phyloP scores from a whole-genome alignment of 768 basidiomycete species.

The Panaeolus cyanescens region DNA sequence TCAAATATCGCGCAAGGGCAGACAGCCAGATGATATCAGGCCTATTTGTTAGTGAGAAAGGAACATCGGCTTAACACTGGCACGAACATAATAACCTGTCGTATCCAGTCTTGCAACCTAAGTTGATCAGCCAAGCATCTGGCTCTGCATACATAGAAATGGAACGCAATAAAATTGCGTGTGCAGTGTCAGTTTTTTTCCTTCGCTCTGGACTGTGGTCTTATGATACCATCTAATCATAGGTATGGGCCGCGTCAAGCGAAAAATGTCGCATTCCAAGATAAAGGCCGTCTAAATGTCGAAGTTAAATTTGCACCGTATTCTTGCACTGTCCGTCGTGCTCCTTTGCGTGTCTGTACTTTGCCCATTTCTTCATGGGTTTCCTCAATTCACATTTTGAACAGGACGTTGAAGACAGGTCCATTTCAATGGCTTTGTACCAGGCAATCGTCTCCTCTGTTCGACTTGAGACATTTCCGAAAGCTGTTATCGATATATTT shows the following conservation, averaged over 20 bases:
- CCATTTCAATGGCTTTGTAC: conserved; percentile 79
- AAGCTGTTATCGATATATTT: conserved; percentile 91
- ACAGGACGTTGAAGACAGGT: conserved; percentile 93
- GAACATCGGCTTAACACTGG: neutral
- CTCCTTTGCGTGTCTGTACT: conserved; percentile 79
- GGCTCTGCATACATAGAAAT: conserved; percentile 98
- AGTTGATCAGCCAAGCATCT: conserved; percentile 90
- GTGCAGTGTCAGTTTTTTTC: conserved; percentile 79
- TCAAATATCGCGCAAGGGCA: conserved; percentile 46
- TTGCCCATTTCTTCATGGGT: conserved; percentile 5
- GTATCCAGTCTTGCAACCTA: conserved; percentile 78
- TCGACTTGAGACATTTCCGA: conserved; percentile 88
- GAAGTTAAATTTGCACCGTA: conserved; percentile 98
- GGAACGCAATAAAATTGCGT: conserved; percentile 89
- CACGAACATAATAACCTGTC: conserved; percentile 9
- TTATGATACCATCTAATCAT: conserved; percentile 13
- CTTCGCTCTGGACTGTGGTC: conserved; percentile 3
- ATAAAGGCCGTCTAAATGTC: conserved; percentile 87
- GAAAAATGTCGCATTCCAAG: conserved; percentile 79
- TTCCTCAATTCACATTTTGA: conserved; percentile 19
- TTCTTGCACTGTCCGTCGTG: conserved; percentile 74
- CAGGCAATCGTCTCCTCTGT: conserved; percentile 86
- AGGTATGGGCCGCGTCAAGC: conserved; percentile 88
- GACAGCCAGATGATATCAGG: conserved; percentile 67
- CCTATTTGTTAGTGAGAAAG: conserved; percentile 71